Evolutionary conservation across 345 rosid genomes (phyloP), one percentile per base, ranked within the genome.

Genomic region (Nephelium lappaceum): DNA sequence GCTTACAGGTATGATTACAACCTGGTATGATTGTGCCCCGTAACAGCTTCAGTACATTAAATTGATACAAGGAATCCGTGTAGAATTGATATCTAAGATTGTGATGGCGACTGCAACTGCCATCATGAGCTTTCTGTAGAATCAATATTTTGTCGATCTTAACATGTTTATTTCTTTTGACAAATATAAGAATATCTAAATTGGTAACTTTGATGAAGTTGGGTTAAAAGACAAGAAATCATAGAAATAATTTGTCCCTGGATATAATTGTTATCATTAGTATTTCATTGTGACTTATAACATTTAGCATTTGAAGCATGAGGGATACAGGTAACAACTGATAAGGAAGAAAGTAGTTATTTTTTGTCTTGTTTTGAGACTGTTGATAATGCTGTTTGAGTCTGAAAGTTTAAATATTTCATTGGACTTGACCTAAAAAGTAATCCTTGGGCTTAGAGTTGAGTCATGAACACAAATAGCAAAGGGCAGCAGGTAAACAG

Each of bases 1-100:
- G 99, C 98, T 69, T 85, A 93, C 76, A 88, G 96, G 96, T 89
- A 69, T 43, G 41, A 15, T 60, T 53, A 5, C 27, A 72, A 45
- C 49, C 61, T 66, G 23, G 31, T 65, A 23, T 49, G 21, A 15
- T 69, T 45, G 15, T 25, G 15, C 45, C 16, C 57, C 57, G 41
- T 42, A 62, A 31, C 7, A 18, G 11, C 61, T 64, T 45, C 24
- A 63, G 65, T 15, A 27, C 24, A 47, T 18, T 45, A 25, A 64
- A 60, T 24, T 41, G 21, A 73, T 61, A 12, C 8, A 39, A 3
- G 23, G 39, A 11, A 23, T 6, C 47, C 5, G 18, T 21, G 21
- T 60, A 36, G 8, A 21, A 5, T 25, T 60, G 57, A 12, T 61
- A 2, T 36, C 39, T 23, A 15, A 41, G 23, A 61, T 16, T 43